phyloP scores from a whole-genome alignment of 2,329 filamentous ascomycete genomes.

The Ustilaginoidea virens region DNA sequence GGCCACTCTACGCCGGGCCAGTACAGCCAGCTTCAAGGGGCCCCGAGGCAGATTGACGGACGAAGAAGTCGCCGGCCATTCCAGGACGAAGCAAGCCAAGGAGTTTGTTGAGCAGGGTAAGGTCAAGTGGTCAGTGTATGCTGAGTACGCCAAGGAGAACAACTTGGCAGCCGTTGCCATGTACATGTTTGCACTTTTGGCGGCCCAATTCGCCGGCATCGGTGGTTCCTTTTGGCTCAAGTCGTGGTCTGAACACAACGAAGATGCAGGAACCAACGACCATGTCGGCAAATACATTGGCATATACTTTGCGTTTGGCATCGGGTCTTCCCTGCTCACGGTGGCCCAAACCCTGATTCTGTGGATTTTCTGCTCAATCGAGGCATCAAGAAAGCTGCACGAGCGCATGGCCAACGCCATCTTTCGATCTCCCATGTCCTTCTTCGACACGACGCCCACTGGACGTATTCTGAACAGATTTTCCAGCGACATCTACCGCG shows the following conservation, averaged over 20 bases:
- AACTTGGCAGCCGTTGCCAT: slow-evolving; percentile 71
- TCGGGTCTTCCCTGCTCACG: slow-evolving; percentile 71
- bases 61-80: slow-evolving; percentile 56
- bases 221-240: slow-evolving; percentile 88
- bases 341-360: slow-evolving; percentile 86
- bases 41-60: slow-evolving; percentile 72
- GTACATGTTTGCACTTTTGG: slow-evolving; percentile 63
- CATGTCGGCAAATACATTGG: slow-evolving; percentile 82
- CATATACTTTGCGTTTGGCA: slow-evolving; percentile 87
- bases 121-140: slow-evolving; percentile 89
- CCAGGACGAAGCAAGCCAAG: slow-evolving; percentile 73
- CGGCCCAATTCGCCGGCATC: slow-evolving; percentile 69
- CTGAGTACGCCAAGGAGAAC: slow-evolving; percentile 88
- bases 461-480: slow-evolving; percentile 96
- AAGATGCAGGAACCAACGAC: slow-evolving; percentile 49
- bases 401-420: slow-evolving; percentile 96
- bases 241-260: slow-evolving; percentile 74
- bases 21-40: slow-evolving; percentile 77
- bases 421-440: slow-evolving; percentile 95
- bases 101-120: slow-evolving; percentile 90
- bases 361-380: slow-evolving; percentile 99
- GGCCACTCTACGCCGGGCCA: slow-evolving; percentile 74
- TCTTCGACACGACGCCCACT: slow-evolving; percentile 93
- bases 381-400: slow-evolving; percentile 92
- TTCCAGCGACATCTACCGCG: slow-evolving; percentile 67